Evolutionary conservation across 2,329 filamentous ascomycete species (phyloP).

Genomic region (Trichophyton simii): DNA sequence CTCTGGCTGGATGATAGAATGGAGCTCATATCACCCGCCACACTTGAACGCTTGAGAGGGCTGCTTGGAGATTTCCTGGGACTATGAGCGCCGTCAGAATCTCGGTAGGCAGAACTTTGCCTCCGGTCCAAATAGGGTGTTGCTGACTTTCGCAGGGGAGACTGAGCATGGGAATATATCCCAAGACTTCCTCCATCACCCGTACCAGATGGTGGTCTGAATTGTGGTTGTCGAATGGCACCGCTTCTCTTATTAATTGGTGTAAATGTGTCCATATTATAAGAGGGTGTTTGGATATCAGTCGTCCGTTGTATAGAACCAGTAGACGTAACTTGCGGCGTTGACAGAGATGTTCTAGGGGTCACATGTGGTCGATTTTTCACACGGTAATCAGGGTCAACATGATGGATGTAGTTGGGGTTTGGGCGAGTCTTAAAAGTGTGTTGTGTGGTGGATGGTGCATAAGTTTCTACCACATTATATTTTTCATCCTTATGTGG

Average conservation of each 20-base stretch:
- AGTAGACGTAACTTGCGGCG: constrained; percentile 15
- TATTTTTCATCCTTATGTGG: constrained; percentile 32
- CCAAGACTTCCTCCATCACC: constrained; percentile 68
- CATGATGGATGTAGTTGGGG: constrained; percentile 60
- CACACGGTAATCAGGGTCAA: constrained; percentile 51
- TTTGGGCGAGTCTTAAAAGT: constrained; percentile 75
- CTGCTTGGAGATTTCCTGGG: constrained; percentile 30
- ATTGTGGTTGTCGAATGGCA: constrained; percentile 44
- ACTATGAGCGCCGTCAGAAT: constrained; percentile 24
- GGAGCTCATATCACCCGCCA: constrained; percentile 24
- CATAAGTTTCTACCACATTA: constrained; percentile 50
- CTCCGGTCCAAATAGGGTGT: constrained; percentile 42
- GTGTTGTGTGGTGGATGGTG: constrained; percentile 52
- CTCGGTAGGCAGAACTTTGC: constrained; percentile 32
- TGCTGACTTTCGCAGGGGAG: constrained; percentile 67
- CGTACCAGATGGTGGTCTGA: constrained; percentile 32
- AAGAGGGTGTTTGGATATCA: constrained; percentile 28
- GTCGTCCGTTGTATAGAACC: constrained; percentile 20
- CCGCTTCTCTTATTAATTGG: constrained; percentile 23
- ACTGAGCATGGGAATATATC: constrained; percentile 65
- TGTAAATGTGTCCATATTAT: constrained; percentile 33
- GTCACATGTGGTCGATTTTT: constrained; percentile 28
- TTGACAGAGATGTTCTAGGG: constrained; percentile 26
- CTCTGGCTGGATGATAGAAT: background rate
- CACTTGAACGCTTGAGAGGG: constrained; percentile 33